Conservation (phyloP, 1,284 basidiomycete species). For the Thelephora terrestris region DNA sequence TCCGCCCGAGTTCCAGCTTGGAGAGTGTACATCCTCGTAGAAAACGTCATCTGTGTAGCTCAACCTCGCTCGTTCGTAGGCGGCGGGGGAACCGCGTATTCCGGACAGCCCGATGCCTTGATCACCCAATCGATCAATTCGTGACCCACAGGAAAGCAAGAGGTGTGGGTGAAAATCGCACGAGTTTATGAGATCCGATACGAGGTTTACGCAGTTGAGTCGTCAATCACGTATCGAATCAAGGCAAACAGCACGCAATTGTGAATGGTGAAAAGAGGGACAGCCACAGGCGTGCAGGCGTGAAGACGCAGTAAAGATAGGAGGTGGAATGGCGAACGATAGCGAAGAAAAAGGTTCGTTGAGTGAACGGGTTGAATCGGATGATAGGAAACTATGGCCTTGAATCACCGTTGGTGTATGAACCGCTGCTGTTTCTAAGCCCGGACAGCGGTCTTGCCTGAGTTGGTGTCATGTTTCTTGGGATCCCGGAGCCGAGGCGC, state of each 20-base stretch:
- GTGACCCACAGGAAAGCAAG: too few species aligned
- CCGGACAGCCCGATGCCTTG: not conserved
- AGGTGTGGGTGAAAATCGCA: too few species aligned
- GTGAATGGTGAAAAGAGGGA: constrained; percentile 5
- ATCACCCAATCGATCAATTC: too few species aligned
- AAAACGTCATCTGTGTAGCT: not conserved
- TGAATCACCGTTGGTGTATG: constrained; percentile 26
- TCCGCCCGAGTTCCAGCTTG: not conserved
- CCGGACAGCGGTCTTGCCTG: constrained; percentile 14
- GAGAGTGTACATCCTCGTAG: not conserved
- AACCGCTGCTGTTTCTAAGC: constrained; percentile 9
- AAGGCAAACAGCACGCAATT: constrained; percentile 6
- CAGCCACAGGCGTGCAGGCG: not conserved
- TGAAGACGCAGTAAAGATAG: too few species aligned
- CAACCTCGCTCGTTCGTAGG: not conserved
- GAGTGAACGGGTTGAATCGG: constrained; percentile 7
- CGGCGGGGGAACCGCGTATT: not conserved
- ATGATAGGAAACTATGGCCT: constrained; percentile 6
- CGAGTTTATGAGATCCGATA: too few species aligned
- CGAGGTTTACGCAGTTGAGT: too few species aligned
- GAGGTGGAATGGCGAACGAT: not conserved
- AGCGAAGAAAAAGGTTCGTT: constrained; percentile 8
- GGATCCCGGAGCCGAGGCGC: constrained; percentile 5
- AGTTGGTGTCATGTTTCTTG: constrained; percentile 19
- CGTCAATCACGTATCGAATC: too few species aligned